These are phyloP conservation scores for Sporodiniella umbellata DNA, from an alignment of 371 early-diverging fungal species.

Conservation along the genomic window DNA sequence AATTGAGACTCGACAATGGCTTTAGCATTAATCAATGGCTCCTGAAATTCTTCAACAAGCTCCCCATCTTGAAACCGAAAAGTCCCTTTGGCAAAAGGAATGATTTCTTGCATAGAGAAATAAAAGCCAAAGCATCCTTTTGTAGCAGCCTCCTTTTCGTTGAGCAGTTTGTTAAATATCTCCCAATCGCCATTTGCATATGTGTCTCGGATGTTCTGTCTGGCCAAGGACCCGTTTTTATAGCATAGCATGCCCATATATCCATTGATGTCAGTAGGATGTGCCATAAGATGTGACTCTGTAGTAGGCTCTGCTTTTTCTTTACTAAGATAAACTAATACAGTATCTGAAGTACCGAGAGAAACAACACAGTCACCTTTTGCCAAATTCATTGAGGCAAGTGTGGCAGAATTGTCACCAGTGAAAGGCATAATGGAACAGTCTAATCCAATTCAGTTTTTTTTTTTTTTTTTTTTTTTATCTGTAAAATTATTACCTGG, in stretches of 20 bases:
- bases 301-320: conserved; percentile 40
- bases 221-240: conserved; percentile 80
- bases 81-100: conserved; percentile 69
- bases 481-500: too few relatives aligned
- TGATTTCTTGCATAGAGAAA: conserved; percentile 73
- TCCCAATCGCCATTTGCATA: conserved; percentile 58
- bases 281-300: conserved; percentile 66
- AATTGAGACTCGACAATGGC: conserved; percentile 76
- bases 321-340: conserved; percentile 58
- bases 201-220: conserved; percentile 66
- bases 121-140: conserved; percentile 60
- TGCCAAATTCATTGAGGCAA: conserved; percentile 59
- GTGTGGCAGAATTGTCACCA: conserved; percentile 82
- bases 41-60: conserved; percentile 49
- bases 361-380: conserved; percentile 66
- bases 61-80: conserved; percentile 58
- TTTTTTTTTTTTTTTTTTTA: too few relatives aligned
- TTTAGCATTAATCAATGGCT: conserved; percentile 45
- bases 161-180: conserved; percentile 46
- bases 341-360: conserved; percentile 81
- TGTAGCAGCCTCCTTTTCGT: conserved; percentile 14
- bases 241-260: conserved; percentile 80
- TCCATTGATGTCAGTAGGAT: conserved; percentile 60
- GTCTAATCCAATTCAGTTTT: conserved; percentile 23
- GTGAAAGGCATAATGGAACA: conserved; percentile 70